Conservation (phyloP, 106 monocot genomes). For the Dioscorea zingiberensis region DNA sequence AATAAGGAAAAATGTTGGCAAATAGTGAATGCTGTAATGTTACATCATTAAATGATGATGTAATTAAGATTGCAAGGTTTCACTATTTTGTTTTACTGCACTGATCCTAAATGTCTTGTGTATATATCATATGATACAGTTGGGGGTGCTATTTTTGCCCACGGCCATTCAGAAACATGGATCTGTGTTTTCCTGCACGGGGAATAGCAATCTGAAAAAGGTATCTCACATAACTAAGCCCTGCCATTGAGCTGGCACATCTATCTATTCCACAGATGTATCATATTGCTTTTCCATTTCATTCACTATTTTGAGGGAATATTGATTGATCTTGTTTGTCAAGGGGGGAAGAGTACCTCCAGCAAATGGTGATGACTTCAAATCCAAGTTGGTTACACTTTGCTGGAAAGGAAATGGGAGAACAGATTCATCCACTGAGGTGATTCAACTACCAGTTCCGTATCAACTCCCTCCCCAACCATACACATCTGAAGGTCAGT, state of each 20-base stretch:
- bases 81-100: no score
- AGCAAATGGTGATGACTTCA: not conserved
- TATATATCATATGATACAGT: constrained; percentile 26
- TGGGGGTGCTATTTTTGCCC: constrained; percentile 92
- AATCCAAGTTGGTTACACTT: constrained; percentile 52
- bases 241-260: not conserved
- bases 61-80: no score
- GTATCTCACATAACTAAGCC: constrained; percentile 8
- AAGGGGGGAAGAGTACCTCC: constrained; percentile 14
- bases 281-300: not conserved
- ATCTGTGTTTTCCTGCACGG: constrained; percentile 66
- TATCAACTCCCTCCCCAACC: constrained; percentile 86
- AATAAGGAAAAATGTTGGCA: no score
- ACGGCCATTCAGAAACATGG: constrained; percentile 8
- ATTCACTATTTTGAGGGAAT: not conserved
- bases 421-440: constrained; percentile 22
- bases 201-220: constrained; percentile 7
- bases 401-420: constrained; percentile 22
- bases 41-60: no score
- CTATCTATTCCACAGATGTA: not conserved
- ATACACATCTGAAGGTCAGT: constrained; percentile 70
- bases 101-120: not conserved
- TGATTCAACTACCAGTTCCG: constrained; percentile 69
- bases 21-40: no score
- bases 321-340: not conserved